These are phyloP conservation scores for Diaporthe vaccinii DNA, from an alignment of 2,329 filamentous ascomycete species.

Conservation along the genomic window DNA sequence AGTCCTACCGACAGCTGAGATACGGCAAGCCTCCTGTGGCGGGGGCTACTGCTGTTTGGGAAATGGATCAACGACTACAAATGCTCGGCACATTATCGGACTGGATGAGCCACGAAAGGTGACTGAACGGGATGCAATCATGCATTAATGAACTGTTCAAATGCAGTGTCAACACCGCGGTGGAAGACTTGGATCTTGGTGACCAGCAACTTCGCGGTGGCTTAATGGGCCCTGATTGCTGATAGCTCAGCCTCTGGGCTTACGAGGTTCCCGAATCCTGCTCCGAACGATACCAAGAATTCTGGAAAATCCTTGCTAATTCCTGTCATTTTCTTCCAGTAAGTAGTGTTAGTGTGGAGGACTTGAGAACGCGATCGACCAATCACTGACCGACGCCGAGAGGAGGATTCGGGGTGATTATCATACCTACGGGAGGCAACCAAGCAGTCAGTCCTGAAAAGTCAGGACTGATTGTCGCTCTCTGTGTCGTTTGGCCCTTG, in stretches of 20 bases:
- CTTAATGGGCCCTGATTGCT: neutral
- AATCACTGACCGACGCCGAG: neutral
- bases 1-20: too few relatives aligned
- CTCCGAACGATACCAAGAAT: neutral
- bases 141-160: neutral
- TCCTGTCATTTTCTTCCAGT: neutral
- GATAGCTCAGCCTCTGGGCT: neutral
- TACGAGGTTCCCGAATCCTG: neutral
- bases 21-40: neutral
- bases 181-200: neutral
- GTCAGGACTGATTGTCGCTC: neutral
- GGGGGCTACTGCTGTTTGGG: neutral
- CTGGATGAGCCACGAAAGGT: neutral
- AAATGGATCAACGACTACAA: neutral
- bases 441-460: neutral
- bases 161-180: neutral
- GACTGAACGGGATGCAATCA: neutral
- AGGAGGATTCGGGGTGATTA: neutral
- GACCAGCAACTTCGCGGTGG: neutral
- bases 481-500: neutral
- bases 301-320: neutral
- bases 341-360: neutral
- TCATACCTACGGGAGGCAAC: neutral
- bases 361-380: neutral
- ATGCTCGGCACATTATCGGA: neutral